Conservation (phyloP, 768 basidiomycete species). For the Mycena leptocephala region DNA sequence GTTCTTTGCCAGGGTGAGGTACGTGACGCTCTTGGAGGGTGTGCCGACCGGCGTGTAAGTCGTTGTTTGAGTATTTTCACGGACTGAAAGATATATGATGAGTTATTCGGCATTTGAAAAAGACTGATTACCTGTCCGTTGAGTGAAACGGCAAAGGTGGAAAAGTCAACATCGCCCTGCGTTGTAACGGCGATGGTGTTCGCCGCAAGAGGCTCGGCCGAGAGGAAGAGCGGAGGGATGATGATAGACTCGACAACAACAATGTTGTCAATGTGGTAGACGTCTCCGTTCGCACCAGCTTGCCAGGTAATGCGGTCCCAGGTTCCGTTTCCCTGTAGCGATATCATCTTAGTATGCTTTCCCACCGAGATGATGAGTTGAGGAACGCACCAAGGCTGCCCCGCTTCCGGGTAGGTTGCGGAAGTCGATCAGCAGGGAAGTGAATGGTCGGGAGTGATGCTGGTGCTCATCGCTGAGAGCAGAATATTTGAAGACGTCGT, state of each 20-base stretch:
- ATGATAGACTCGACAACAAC: slow-evolving; percentile 60
- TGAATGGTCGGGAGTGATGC: slow-evolving; percentile 57
- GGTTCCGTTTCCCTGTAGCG: slow-evolving; percentile 52
- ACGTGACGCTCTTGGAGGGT: slow-evolving; percentile 64
- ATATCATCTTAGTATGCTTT: not conserved
- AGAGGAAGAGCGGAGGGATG: slow-evolving; percentile 64
- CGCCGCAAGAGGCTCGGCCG: slow-evolving; percentile 66
- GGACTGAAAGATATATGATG: slow-evolving; percentile 37
- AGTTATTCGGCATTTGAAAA: too few relatives aligned
- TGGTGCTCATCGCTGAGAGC: slow-evolving; percentile 59
- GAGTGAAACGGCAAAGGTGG: slow-evolving; percentile 53
- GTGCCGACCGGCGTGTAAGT: slow-evolving; percentile 63
- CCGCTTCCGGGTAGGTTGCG: slow-evolving; percentile 61
- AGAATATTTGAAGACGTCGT: slow-evolving; percentile 56
- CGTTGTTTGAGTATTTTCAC: slow-evolving; percentile 53
- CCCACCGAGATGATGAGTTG: not conserved
- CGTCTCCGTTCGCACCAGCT: slow-evolving; percentile 62
- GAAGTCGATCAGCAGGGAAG: slow-evolving; percentile 65
- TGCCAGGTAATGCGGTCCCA: slow-evolving; percentile 71
- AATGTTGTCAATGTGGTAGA: slow-evolving; percentile 68
- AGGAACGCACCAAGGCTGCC: slow-evolving; percentile 50
- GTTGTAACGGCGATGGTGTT: slow-evolving; percentile 67
- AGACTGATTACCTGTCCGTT: slow-evolving; percentile 55
- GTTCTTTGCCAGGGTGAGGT: slow-evolving; percentile 58
- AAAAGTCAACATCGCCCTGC: slow-evolving; percentile 63